Evolutionary conservation across 352 stramenopile species (phyloP), one percentile per base, ranked within the genome.

Genomic region (Elongisporangium prolatum): DNA sequence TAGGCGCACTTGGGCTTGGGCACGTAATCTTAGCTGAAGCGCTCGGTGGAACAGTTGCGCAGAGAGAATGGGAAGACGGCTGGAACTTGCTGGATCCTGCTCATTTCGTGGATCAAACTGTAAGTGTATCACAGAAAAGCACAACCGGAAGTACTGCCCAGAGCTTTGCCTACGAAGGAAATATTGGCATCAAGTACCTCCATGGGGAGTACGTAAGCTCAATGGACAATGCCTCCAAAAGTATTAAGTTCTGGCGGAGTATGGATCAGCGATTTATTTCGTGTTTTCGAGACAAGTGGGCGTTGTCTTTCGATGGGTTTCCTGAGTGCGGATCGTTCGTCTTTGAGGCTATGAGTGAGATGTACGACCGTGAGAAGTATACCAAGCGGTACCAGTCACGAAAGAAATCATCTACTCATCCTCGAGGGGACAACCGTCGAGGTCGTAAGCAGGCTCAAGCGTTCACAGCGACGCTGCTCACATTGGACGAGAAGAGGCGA

Each of bases 1-100:
- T 80, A 0, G 57, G 65, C 9, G 71, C 57, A 0, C 49, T 80
- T 13, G 71, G 71, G 2, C 58, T 80, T 9, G 71, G 71, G 0
- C 71, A 80, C 40, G 65, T 80, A 21, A 22, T 70, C 6, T 20
- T 70, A 9, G 63, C 59, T 11, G 63, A 70, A 22, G 59, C 63
- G 0, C 55, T 70, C 10, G 63, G 59, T 3, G 63, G 20, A 0
- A 67, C 65, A 21, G 59, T 44, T 37, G 25, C 38, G 4, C 20
- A 50, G 5, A 34, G 22, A 4, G 63, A 65, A 16, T 70, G 63
- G 63, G 59, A 67, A 56, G 63, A 70, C 55, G 63, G 63, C 6
- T 70, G 63, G 63, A 70, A 48, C 24, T 51, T 70, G 1, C 47
- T 70, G 13, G 58, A 65, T 22, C 9, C 50, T 2, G 48, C 38